Evolutionary conservation across 2,329 filamentous ascomycete species (phyloP).

Genomic region (Talaromyces funiculosus): DNA sequence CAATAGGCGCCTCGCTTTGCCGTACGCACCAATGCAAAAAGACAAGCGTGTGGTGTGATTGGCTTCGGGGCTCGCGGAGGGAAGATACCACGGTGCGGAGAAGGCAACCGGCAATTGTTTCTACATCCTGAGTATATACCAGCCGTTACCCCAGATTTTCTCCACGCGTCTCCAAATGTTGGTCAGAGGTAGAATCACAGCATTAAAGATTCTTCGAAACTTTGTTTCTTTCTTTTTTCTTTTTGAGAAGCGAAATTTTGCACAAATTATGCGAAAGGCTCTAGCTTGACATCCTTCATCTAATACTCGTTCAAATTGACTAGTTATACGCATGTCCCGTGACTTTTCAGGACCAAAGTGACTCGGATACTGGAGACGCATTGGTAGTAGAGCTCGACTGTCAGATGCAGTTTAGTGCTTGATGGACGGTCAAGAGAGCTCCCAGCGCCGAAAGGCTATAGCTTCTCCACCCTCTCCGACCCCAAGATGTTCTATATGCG

Average conservation of each 20-base stretch:
- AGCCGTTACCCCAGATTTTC: constrained; percentile 1
- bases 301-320: neutral
- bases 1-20: neutral
- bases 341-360: neutral
- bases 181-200: neutral
- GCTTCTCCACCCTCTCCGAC: neutral
- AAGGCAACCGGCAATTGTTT: neutral
- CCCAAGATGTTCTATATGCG: constrained; percentile 23
- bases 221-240: neutral
- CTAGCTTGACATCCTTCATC: neutral
- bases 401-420: neutral
- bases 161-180: neutral
- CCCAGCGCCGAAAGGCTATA: neutral
- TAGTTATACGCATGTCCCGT: neutral
- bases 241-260: neutral
- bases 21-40: neutral
- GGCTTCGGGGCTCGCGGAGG: neutral
- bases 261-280: neutral
- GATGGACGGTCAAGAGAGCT: neutral
- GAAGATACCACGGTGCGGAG: neutral
- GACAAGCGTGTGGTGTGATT: neutral
- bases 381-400: neutral
- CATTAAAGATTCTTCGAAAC: neutral
- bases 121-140: neutral
- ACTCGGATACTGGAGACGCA: neutral